These are phyloP conservation scores for Pseudotulostoma volvatum DNA, from an alignment of 495 filamentous ascomycete genomes.

Conservation along the genomic window DNA sequence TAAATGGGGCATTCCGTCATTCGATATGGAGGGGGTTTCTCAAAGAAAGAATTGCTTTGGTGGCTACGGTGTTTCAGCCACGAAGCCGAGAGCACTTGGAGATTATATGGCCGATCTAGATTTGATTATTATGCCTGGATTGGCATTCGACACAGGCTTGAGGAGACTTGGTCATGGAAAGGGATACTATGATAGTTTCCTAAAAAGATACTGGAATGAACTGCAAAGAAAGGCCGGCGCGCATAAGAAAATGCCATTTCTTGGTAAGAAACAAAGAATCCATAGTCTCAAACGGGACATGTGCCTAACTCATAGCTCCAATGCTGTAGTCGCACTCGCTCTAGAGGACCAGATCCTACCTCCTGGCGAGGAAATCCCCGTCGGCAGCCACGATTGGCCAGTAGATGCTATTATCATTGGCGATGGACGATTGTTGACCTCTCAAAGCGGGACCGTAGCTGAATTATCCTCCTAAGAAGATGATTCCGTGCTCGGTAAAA, in stretches of 20 bases:
- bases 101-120: slow-evolving; percentile 49
- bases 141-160: slow-evolving; percentile 70
- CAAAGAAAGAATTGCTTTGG: slow-evolving; percentile 54
- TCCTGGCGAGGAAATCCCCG: slow-evolving; percentile 43
- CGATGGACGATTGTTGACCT: slow-evolving; percentile 25
- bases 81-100: slow-evolving; percentile 9
- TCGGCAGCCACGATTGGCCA: slow-evolving; percentile 46
- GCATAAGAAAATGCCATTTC: slow-evolving; percentile 43
- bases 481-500: no score
- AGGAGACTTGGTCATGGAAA: slow-evolving; percentile 82
- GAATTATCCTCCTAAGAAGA: no score
- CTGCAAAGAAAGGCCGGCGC: slow-evolving; percentile 19
- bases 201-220: slow-evolving; percentile 49
- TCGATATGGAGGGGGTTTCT: slow-evolving; percentile 42
- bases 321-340: slow-evolving; percentile 31
- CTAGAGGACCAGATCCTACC: slow-evolving; percentile 74
- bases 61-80: slow-evolving; percentile 17
- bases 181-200: slow-evolving; percentile 91
- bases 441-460: not conserved
- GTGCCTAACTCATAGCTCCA: not conserved
- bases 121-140: slow-evolving; percentile 80
- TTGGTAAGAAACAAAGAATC: slow-evolving; percentile 38
- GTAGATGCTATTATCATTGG: slow-evolving; percentile 52
- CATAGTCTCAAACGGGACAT: no score
- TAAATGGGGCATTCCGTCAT: slow-evolving; percentile 82